Percentiles rank a stretch among this genome's conserved stretches.
These are phyloP conservation scores for Phytophthora fragariae DNA, from an alignment of 352 stramenopile species.

Conservation along the genomic window DNA sequence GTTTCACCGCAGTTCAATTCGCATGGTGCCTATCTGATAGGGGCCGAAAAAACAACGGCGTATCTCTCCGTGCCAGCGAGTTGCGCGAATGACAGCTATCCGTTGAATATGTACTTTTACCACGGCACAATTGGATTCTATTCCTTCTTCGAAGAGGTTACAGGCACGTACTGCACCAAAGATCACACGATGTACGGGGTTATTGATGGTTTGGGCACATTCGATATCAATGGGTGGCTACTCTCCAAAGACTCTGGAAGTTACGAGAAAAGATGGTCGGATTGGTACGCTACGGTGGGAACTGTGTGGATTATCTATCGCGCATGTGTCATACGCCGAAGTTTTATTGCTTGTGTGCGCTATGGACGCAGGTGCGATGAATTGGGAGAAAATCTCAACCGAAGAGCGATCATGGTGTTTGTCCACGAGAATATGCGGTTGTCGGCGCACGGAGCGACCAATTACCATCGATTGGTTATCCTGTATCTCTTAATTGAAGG, in stretches of 20 bases:
- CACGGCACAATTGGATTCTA: conserved; percentile 3
- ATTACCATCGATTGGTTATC: conserved; percentile 28
- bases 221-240: background rate
- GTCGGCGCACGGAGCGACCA: conserved; percentile 31
- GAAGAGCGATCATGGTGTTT: conserved; percentile 29
- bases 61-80: background rate
- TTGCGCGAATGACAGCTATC: background rate
- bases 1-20: background rate
- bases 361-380: conserved; percentile 15
- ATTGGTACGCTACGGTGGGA: conserved; percentile 20
- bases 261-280: background rate
- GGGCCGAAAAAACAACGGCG: background rate
- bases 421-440: conserved; percentile 34
- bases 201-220: background rate
- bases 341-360: conserved; percentile 17
- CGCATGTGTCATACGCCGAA: conserved; percentile 16
- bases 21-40: background rate
- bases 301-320: conserved; percentile 18
- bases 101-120: conserved; percentile 1
- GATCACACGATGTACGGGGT: background rate
- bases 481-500: conserved; percentile 35
- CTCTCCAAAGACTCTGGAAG: background rate
- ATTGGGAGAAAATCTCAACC: conserved; percentile 6
- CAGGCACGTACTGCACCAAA: background rate
- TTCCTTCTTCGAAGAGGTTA: background rate